These are phyloP conservation scores for Eragrostis curvula DNA, from an alignment of 176 grass and related monocot species.

Conservation along the genomic window DNA sequence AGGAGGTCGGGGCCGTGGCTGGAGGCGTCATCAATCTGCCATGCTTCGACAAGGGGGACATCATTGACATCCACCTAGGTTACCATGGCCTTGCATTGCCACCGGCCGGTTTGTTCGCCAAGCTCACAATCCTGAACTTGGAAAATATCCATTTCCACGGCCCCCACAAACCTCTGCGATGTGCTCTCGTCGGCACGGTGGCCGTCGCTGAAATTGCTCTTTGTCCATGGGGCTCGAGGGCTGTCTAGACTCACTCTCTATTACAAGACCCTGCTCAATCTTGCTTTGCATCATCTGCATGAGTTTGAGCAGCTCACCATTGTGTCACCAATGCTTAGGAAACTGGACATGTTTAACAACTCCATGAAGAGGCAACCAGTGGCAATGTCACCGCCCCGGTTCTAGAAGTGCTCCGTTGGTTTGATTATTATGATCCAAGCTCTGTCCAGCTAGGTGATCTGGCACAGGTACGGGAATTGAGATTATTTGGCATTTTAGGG, in stretches of 20 bases:
- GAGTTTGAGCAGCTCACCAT: neutral
- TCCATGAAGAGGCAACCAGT: neutral
- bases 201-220: neutral
- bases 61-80: neutral
- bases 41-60: conserved; percentile 2
- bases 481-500: neutral
- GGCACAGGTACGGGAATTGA: neutral
- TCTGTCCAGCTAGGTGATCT: neutral
- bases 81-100: neutral
- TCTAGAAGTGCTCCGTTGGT: neutral
- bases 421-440: neutral
- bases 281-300: neutral
- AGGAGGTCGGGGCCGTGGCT: neutral
- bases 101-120: neutral
- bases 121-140: neutral
- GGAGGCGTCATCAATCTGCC: neutral
- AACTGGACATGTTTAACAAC: neutral
- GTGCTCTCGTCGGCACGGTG: neutral
- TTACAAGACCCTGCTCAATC: neutral
- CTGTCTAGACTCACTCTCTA: neutral
- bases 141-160: neutral
- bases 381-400: neutral
- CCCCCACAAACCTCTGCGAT: neutral
- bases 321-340: neutral
- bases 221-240: neutral